Evolutionary conservation across 2,329 filamentous ascomycete genomes (phyloP), one percentile per base, ranked within the genome.

Genomic region (Hymenoscyphus infarciens): DNA sequence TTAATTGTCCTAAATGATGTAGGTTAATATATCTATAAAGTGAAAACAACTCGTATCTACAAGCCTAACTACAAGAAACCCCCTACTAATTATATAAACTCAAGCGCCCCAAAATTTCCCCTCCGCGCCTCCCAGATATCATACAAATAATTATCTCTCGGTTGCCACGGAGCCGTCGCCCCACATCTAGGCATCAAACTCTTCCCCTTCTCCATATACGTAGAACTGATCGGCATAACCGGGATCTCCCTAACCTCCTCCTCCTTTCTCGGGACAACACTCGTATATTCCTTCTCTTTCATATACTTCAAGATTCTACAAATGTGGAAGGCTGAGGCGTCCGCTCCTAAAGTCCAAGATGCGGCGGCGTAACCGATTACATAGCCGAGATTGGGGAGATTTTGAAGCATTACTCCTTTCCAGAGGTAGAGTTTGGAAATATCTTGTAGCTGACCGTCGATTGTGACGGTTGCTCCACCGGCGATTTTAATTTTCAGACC

Each of bases 331-430:
- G 70, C 68, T 3, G 71, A 69, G 3, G 63, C 56, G 59, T 87
- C 86, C 0, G 84, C 82, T 2, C 87, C 87, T 0, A 88, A 81
- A 0, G 88, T 90, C 87, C 87, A 91, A 0, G 82, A 83, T 0
- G 83, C 81, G 56, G 87, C 84, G 19, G 84, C 82, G 72, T 90
- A 91, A 8, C 88, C 88, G 54, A 87, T 78, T 35, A 88, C 77
- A 59, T 85, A 79, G 1, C 80, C 79, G 1, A 83, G 75, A 69
- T 91, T 91, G 5, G 88, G 87, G 1, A 90, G 72, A 56, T 83
- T 85, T 66, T 88, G 82, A 1, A 90, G 73, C 87, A 91, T 88
- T 61, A 80, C 76, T 4, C 83, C 82, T 69, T 84, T 84, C 87
- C 87, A 91, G 15, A 83, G 73, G 71, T 82, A 87, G 58, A 82